A percentile compares a stretch with the other conserved stretches of the same genome.
phyloP scores from a whole-genome alignment of 768 basidiomycete species.

The Boletus subparvulus region DNA sequence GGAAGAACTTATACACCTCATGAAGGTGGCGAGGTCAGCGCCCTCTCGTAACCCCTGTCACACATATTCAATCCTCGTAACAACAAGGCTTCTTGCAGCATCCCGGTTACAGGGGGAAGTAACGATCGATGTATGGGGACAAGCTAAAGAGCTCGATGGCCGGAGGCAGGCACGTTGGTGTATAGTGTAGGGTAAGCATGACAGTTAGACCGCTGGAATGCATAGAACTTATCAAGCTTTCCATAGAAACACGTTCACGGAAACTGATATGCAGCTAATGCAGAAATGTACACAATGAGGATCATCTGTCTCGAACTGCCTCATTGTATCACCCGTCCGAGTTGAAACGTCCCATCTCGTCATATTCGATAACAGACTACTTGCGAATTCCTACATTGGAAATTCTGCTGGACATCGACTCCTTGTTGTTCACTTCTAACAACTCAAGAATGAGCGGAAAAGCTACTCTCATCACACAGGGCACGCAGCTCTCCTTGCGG shows the following conservation, averaged over 20 bases:
- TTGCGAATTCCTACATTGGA: neutral
- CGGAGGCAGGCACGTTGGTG: conserved; percentile 34
- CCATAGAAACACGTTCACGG: neutral
- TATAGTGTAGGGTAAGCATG: conserved; percentile 9
- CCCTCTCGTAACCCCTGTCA: neutral
- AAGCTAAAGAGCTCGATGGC: conserved; percentile 58
- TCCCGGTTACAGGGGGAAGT: conserved; percentile 58
- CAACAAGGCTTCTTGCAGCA: conserved; percentile 62
- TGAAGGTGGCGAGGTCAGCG: conserved; percentile 68
- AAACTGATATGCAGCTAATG: neutral
- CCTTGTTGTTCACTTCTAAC: neutral
- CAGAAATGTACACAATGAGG: conserved; percentile 1
- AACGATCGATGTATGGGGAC: conserved; percentile 60
- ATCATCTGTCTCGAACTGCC: neutral
- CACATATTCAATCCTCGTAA: conserved; percentile 6
- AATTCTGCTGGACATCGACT: neutral
- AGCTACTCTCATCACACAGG: conserved; percentile 20
- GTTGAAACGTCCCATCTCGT: conserved; percentile 3
- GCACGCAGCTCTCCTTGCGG: conserved; percentile 23
- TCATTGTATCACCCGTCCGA: conserved; percentile 1
- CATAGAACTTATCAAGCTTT: neutral
- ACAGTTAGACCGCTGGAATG: neutral
- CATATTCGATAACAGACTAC: conserved; percentile 14
- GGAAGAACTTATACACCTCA: conserved; percentile 65
- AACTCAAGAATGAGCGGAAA: conserved; percentile 15